These are phyloP conservation scores for Phytophthora fragariae DNA, from an alignment of 352 stramenopile species.

Conservation along the genomic window DNA sequence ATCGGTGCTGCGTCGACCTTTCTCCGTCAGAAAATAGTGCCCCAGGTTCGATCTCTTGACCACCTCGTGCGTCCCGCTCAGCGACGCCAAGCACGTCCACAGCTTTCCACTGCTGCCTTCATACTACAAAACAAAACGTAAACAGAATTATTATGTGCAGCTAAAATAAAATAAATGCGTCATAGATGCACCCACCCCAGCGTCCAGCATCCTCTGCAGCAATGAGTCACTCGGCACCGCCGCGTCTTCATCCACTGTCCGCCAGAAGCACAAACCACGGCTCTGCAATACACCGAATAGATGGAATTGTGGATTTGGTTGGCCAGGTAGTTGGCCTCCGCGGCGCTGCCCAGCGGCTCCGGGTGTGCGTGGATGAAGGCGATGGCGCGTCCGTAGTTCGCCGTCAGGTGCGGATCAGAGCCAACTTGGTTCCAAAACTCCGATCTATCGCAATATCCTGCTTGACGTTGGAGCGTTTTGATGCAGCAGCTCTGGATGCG, in stretches of 20 bases:
- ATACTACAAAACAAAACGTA: conserved; percentile 48
- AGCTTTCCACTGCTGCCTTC: conserved; percentile 58
- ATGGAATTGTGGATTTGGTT: conserved; percentile 72
- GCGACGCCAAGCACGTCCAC: conserved; percentile 57
- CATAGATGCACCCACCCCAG: conserved; percentile 44
- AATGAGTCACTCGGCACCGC: conserved; percentile 53
- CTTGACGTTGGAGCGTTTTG: too few relatives aligned
- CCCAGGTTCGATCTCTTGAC: conserved; percentile 53
- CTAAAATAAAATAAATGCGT: not conserved
- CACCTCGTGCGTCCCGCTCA: conserved; percentile 69
- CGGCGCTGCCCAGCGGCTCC: conserved; percentile 49
- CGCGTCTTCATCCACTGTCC: conserved; percentile 36
- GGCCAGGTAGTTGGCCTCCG: conserved; percentile 85
- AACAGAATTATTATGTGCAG: not conserved
- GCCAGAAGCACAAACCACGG: conserved; percentile 79
- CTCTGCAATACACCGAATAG: conserved; percentile 43
- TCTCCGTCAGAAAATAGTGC: conserved; percentile 63
- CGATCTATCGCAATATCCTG: too few relatives aligned
- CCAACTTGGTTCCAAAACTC: too few relatives aligned
- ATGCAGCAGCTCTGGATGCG: too few relatives aligned
- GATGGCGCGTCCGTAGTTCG: conserved; percentile 75
- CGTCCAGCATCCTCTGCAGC: conserved; percentile 56
- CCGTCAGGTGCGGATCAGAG: too few relatives aligned
- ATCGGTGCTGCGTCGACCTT: conserved; percentile 53
- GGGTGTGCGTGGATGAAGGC: conserved; percentile 65